Percentiles rank a stretch among this genome's conserved stretches.
phyloP scores from a whole-genome alignment of 768 basidiomycete genomes.

The Rickenella mellea region DNA sequence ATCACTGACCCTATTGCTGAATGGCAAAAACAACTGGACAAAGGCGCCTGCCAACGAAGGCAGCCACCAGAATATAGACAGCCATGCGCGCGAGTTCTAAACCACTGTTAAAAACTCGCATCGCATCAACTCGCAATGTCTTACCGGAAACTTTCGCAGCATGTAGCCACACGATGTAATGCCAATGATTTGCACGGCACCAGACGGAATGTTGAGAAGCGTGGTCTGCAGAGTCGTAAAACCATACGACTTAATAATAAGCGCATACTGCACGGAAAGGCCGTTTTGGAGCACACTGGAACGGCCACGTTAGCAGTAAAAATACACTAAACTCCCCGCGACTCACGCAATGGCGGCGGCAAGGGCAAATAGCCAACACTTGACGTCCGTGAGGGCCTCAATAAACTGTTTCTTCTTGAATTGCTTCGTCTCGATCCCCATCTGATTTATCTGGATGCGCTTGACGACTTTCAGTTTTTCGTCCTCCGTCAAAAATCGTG shows the following conservation, averaged over 20 bases:
- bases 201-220: conserved; percentile 11
- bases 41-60: conserved; percentile 18
- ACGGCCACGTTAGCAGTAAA: no score
- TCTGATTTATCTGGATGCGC: conserved; percentile 16
- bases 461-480: conserved; percentile 15
- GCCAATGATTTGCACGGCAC: conserved; percentile 8
- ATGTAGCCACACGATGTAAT: conserved; percentile 6
- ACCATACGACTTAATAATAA: conserved; percentile 11
- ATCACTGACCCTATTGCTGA: conserved; percentile 13
- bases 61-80: conserved; percentile 15
- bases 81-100: conserved; percentile 15
- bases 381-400: conserved; percentile 11
- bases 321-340: no score
- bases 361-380: conserved; percentile 12
- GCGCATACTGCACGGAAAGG: conserved; percentile 11
- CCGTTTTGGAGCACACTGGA: conserved; percentile 13
- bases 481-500: conserved; percentile 13
- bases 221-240: conserved; percentile 11
- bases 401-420: conserved; percentile 16
- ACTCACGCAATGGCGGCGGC: conserved; percentile 5
- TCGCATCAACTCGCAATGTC: conserved; percentile 14
- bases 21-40: conserved; percentile 11
- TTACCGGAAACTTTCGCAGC: conserved; percentile 6
- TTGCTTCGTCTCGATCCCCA: conserved; percentile 18
- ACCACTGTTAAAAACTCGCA: no score